Evolutionary conservation across 306 rosid genomes (phyloP).

Genomic region (Cucurbita ficifolia): DNA sequence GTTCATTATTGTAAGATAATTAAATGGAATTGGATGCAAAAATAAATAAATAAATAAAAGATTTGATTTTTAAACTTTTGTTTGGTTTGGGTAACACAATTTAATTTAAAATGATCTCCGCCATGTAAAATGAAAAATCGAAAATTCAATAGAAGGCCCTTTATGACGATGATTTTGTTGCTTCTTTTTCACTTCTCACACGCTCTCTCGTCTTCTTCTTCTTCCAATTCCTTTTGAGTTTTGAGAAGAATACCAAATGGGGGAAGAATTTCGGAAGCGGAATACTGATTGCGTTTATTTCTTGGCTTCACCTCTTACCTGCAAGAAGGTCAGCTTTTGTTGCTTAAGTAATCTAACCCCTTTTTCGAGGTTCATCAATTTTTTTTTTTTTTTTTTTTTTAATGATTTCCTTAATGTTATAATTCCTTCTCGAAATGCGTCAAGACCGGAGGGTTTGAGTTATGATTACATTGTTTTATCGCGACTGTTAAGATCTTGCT

Average conservation of each 20-base stretch:
- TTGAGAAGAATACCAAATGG: slow-evolving; percentile 24
- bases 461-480: slow-evolving; percentile 4
- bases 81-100: neutral
- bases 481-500: slow-evolving; percentile 16
- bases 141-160: neutral
- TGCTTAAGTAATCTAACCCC: neutral
- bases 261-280: slow-evolving; percentile 43
- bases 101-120: neutral
- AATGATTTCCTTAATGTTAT: neutral
- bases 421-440: neutral
- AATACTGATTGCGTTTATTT: slow-evolving; percentile 81
- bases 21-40: neutral
- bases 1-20: too few species aligned
- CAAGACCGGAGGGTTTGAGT: neutral
- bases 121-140: neutral
- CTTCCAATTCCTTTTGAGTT: neutral
- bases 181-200: neutral
- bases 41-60: neutral
- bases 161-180: neutral
- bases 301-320: slow-evolving; percentile 82
- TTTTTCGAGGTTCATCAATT: neutral
- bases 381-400: neutral
- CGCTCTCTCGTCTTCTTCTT: neutral
- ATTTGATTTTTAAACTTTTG: neutral
- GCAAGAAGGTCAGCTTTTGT: slow-evolving; percentile 52